Conservation (phyloP, 106 monocot species). For the Apostasia ramifera region DNA sequence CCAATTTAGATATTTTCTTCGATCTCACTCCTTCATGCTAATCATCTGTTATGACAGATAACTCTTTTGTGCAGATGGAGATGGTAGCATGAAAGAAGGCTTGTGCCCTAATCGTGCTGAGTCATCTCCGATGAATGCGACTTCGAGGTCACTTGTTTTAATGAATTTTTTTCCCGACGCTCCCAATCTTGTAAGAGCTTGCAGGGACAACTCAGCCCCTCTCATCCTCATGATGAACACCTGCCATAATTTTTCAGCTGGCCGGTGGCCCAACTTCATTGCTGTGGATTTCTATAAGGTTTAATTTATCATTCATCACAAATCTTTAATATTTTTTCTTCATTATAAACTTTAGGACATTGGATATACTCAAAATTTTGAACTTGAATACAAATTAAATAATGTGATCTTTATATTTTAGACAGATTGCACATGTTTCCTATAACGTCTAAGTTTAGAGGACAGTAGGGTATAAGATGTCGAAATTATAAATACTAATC, state of each 20-base stretch:
- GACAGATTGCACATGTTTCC: too few species aligned
- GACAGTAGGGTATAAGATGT: too few species aligned
- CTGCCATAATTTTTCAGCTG: conserved; percentile 32
- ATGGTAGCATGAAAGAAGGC: conserved; percentile 35
- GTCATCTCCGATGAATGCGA: conserved; percentile 39
- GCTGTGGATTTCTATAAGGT: conserved; percentile 77
- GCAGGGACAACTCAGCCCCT: conserved; percentile 46
- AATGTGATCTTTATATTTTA: too few species aligned
- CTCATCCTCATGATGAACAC: conserved; percentile 52
- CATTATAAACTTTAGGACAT: too few species aligned
- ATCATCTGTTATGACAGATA: too few species aligned
- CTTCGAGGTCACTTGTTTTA: conserved; percentile 41
- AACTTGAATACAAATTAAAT: too few species aligned
- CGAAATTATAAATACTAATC: too few species aligned
- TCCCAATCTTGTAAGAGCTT: conserved; percentile 24
- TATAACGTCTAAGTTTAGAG: too few species aligned
- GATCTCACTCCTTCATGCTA: too few species aligned
- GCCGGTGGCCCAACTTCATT: conserved; percentile 61
- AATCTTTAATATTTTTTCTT: background rate
- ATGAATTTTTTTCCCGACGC: conserved; percentile 46
- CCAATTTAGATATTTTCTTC: too few species aligned
- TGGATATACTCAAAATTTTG: too few species aligned
- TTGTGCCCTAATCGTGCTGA: conserved; percentile 41
- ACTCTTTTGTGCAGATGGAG: conserved; percentile 31
- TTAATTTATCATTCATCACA: background rate